phyloP scores from a whole-genome alignment of 2,329 filamentous ascomycete genomes.

The Penicillium sp. region DNA sequence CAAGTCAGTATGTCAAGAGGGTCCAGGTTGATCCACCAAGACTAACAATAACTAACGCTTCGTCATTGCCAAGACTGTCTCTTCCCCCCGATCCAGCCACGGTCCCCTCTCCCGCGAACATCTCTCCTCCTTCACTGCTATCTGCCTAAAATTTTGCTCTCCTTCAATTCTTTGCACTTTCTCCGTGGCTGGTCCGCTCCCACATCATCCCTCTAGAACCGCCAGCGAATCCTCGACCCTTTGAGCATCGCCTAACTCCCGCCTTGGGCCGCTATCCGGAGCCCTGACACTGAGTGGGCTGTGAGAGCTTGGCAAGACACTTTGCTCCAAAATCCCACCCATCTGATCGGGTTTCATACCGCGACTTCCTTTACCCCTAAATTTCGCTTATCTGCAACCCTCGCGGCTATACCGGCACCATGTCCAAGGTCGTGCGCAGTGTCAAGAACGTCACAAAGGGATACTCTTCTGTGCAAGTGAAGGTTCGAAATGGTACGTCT shows the following conservation, averaged over 20 bases:
- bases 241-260: constrained; percentile 6
- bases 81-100: constrained; percentile 25
- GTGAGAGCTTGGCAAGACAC: constrained; percentile 24
- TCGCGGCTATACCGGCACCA: constrained; percentile 43
- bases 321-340: constrained; percentile 7
- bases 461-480: constrained; percentile 94
- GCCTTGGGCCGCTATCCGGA: constrained; percentile 21
- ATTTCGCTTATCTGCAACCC: constrained; percentile 7
- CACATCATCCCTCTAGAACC: background rate
- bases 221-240: background rate
- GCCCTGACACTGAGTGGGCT: constrained; percentile 18
- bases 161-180: constrained; percentile 10
- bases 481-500: constrained; percentile 88
- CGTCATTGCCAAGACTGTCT: constrained; percentile 28
- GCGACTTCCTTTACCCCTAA: constrained; percentile 3
- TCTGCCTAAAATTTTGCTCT: background rate
- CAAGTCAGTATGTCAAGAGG: background rate
- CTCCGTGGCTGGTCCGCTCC: background rate
- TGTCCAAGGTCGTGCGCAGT: constrained; percentile 96
- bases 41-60: constrained; percentile 11
- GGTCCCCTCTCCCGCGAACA: constrained; percentile 15
- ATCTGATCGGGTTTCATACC: constrained; percentile 7
- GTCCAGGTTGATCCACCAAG: background rate
- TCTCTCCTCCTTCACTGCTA: constrained; percentile 5
- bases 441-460: constrained; percentile 99